Base-by-base conservation (phyloP, 345 rosid genomes). In the Ceriops tagal region DNA sequence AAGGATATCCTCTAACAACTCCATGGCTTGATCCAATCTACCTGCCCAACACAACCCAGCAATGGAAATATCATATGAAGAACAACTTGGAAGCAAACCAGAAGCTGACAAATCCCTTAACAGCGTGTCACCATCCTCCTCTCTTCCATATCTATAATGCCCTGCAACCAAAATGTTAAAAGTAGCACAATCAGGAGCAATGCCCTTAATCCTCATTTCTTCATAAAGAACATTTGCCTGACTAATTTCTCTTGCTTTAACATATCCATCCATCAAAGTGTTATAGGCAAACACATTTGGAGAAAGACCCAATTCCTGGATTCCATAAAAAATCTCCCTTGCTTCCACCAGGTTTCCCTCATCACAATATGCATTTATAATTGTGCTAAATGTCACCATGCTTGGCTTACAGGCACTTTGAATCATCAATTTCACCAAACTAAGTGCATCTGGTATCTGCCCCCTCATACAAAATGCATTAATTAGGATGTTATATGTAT, bases 21-120 rank as follows among this genome's bases (percentile, higher is more conserved):
- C 65, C 76, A 71, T 47, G 55, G 92, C 92, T 53, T 80, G 83
- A 53, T 88, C 85, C 79, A 87, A 39, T 46, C 60, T 72, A 58
- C 88, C 91, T 43, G 83, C 85, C 90, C 92, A 90, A 64, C 96
- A 90, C 66, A 86, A 72, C 58, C 83, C 85, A 73, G 87, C 89
- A 55, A 90, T 75, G 49, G 79, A 71, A 62, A 83, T 81, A 73
- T 88, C 89, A 78, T 71, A 66, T 63, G 76, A 60, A 43, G 85
- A 80, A 73, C 67, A 68, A 76, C 62, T 72, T 34, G 78, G 82
- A 79, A 76, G 75, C 65, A 83, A 65, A 52, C 62, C 67, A 8
- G 77, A 62, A 0, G 43, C 65, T 6, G 75, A 65, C 55, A 88
- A 67, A 65, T 90, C 88, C 68, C 79, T 73, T 68, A 86, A 77